Evolutionary conservation across 2,329 filamentous ascomycete species (phyloP), one percentile per base, ranked within the genome.

Genomic region (Bertia moriformis): DNA sequence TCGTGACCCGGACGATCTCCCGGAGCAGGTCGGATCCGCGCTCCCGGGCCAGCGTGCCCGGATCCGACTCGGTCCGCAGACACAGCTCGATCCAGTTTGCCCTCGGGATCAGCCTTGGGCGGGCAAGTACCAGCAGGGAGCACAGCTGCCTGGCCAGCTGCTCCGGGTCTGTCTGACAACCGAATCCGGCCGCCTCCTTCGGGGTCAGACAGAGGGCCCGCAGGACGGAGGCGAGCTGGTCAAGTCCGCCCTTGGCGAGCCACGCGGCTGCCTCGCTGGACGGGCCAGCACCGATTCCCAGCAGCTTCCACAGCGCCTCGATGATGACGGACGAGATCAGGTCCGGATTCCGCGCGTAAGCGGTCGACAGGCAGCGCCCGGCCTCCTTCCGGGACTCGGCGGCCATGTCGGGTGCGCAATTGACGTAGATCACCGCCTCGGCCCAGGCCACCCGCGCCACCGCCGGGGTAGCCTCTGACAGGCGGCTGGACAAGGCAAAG

Each of bases 21-120:
- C 71, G 59, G 38, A 96, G 65, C 43, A 91, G 72, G 7, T 67
- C 58, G 35, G 75, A 65, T 18, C 80, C 63, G 40, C 78, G 66
- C 39, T 75, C 71, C 41, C 67, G 66, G 2, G 81, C 84, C 41
- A 98, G 67, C 15, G 72, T 65, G 14, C 88, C 89, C 4, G 91
- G 91, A 55, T 98, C 91, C 12, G 86, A 64, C 12, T 79, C 80
- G 46, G 83, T 79, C 43, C 76, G 76, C 40, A 96, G 67, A 51
- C 85, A 93, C 3, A 87, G 62, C 32, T 91, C 80, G 50, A 98
- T 96, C 93, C 93, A 98, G 44, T 73, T 83, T 17, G 78, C 68
- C 42, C 73, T 73, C 1, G 86, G 80, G 42, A 96, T 71, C 22
- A 98, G 62, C 43, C 88, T 78, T 15, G 77, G 68, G 18, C 85